phyloP scores from a whole-genome alignment of 2,329 filamentous ascomycete species.

The Colletotrichum camelliae region DNA sequence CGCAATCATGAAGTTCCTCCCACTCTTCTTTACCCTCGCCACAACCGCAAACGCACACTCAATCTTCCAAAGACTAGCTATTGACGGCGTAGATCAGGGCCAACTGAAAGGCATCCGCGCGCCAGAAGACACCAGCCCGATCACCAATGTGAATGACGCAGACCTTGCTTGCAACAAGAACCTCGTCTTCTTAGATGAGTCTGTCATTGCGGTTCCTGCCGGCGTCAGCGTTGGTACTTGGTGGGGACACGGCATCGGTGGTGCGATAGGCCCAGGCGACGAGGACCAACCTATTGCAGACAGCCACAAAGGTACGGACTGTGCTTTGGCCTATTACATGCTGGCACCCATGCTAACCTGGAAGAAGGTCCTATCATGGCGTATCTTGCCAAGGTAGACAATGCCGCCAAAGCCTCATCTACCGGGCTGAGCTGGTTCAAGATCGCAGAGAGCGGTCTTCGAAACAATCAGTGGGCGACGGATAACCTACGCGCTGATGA shows the following conservation, averaged over 20 bases:
- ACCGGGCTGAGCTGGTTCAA: constrained; percentile 54
- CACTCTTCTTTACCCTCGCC: constrained; percentile 36
- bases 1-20: not conserved
- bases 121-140: constrained; percentile 26
- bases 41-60: constrained; percentile 48
- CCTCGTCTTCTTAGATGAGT: constrained; percentile 34
- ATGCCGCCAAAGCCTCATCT: constrained; percentile 44
- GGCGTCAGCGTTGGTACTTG: constrained; percentile 52
- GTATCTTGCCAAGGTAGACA: constrained; percentile 53
- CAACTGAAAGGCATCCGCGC: not conserved
- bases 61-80: not conserved
- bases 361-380: constrained; percentile 48
- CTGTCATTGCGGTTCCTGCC: constrained; percentile 49
- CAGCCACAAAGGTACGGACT: constrained; percentile 45
- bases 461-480: constrained; percentile 32
- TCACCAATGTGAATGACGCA: constrained; percentile 48
- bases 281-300: constrained; percentile 52
- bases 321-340: not conserved
- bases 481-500: constrained; percentile 20
- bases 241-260: constrained; percentile 56
- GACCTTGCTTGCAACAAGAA: constrained; percentile 52
- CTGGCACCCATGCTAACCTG: not conserved
- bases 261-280: constrained; percentile 44
- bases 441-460: constrained; percentile 46
- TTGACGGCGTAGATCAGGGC: not conserved